Percentiles rank a stretch among this genome's conserved stretches.
These are phyloP conservation scores for Xylaria bambusicola DNA, from an alignment of 495 filamentous ascomycete species.

Conservation along the genomic window DNA sequence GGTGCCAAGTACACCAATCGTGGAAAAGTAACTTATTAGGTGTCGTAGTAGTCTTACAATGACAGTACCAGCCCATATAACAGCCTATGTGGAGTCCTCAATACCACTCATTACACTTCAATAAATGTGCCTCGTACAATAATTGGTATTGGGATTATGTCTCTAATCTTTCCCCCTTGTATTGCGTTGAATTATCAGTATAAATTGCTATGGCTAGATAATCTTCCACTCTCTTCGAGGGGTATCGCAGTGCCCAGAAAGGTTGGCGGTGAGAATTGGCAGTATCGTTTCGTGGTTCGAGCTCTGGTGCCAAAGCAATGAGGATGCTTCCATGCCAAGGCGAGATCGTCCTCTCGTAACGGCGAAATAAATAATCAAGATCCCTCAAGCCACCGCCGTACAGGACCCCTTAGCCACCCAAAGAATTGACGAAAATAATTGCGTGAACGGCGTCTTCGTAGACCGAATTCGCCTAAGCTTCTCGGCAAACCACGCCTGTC, in stretches of 20 bases:
- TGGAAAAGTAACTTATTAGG: slow-evolving; percentile 17
- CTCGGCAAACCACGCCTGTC: too few relatives aligned
- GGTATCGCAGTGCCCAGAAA: neutral
- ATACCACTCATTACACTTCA: too few relatives aligned
- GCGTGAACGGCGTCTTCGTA: neutral
- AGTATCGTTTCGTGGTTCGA: slow-evolving; percentile 15
- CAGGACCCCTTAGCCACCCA: too few relatives aligned
- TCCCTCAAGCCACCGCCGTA: neutral
- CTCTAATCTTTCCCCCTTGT: neutral
- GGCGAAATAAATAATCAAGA: neutral
- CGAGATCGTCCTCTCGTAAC: neutral
- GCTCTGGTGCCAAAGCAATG: neutral
- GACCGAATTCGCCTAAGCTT: too few relatives aligned
- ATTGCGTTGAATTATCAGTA: neutral
- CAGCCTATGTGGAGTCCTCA: too few relatives aligned
- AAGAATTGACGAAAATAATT: neutral
- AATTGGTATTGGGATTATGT: neutral
- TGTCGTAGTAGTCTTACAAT: too few relatives aligned
- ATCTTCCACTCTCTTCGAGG: too few relatives aligned
- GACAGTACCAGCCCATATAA: too few relatives aligned
- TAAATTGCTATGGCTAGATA: too few relatives aligned
- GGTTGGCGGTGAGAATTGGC: slow-evolving; percentile 14
- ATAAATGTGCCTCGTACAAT: too few relatives aligned
- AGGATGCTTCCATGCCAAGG: neutral
- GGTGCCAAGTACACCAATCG: slow-evolving; percentile 1